phyloP scores from a whole-genome alignment of 768 basidiomycete species.

The Pleurotus tuber-regium region DNA sequence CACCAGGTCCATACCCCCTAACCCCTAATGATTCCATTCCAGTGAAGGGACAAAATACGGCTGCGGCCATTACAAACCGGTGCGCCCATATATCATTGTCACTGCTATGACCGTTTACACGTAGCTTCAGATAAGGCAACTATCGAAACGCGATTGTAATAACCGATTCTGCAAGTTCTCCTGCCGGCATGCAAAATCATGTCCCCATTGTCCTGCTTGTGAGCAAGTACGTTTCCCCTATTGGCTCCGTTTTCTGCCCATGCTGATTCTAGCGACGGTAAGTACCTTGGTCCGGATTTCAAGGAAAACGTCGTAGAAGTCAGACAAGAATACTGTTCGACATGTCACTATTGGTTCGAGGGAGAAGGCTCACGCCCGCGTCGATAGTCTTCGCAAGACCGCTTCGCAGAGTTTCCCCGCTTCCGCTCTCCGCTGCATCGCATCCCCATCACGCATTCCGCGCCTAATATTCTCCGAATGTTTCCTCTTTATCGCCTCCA shows the following conservation, averaged over 20 bases:
- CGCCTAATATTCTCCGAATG: conserved; percentile 1
- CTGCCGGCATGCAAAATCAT: conserved; percentile 27
- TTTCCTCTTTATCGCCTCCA: not conserved
- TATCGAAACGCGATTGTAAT: conserved; percentile 55
- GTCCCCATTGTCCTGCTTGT: conserved; percentile 41
- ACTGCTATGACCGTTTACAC: conserved; percentile 11
- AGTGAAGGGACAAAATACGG: conserved; percentile 76
- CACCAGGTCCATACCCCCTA: conserved; percentile 13
- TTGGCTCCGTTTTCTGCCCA: conserved; percentile 2
- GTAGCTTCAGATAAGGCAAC: conserved; percentile 41
- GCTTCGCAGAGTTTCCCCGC: conserved; percentile 8
- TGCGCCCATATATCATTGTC: conserved; percentile 29
- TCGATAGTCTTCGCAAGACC: conserved; percentile 21
- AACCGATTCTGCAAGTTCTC: conserved; percentile 41
- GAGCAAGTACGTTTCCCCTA: conserved; percentile 34
- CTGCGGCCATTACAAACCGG: conserved; percentile 78
- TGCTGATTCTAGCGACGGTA: conserved; percentile 12
- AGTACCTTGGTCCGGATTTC: conserved; percentile 74
- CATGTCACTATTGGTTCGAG: conserved; percentile 60
- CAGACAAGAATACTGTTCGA: conserved; percentile 52
- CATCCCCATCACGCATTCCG: not conserved
- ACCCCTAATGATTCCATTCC: conserved; percentile 24
- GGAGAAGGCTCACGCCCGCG: conserved; percentile 40
- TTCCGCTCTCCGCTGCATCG: conserved; percentile 7
- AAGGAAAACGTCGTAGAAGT: conserved; percentile 55